Evolutionary conservation across 305 asterid genomes (phyloP).

Genomic region (Rubia occidens): DNA sequence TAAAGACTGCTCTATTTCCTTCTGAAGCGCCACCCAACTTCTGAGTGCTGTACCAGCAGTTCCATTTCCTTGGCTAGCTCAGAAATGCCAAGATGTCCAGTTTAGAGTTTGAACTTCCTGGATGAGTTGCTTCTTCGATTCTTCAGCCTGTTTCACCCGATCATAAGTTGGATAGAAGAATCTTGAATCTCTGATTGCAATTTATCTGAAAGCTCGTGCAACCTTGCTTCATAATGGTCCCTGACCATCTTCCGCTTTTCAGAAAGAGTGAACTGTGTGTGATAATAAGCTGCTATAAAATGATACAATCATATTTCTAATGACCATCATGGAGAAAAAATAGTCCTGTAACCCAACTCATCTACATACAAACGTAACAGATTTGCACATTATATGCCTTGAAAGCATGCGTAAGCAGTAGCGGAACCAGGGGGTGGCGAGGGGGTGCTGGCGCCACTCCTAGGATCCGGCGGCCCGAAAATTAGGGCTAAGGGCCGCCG

Average conservation of each 20-base stretch:
- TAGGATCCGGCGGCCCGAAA: too few relatives aligned
- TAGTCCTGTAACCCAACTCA: too few relatives aligned
- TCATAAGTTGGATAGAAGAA: slow-evolving; percentile 31
- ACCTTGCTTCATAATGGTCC: slow-evolving; percentile 39
- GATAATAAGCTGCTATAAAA: too few relatives aligned
- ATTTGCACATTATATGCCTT: too few relatives aligned
- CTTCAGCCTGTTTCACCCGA: slow-evolving; percentile 41
- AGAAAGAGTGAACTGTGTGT: slow-evolving; percentile 19
- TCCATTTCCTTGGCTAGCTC: slow-evolving; percentile 45
- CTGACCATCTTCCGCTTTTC: slow-evolving; percentile 38
- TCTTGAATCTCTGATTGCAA: slow-evolving; percentile 48
- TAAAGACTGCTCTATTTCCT: slow-evolving; percentile 38
- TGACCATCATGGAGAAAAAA: too few relatives aligned
- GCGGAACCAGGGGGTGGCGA: too few relatives aligned
- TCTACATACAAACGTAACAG: too few relatives aligned
- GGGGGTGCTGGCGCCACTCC: too few relatives aligned
- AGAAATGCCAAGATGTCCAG: slow-evolving; percentile 34
- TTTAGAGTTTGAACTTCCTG: slow-evolving; percentile 45
- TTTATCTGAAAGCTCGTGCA: slow-evolving; percentile 40
- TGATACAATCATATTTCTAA: too few relatives aligned
- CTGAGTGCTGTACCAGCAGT: slow-evolving; percentile 35
- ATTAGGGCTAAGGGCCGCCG: too few relatives aligned
- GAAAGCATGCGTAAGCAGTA: too few relatives aligned
- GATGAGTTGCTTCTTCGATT: slow-evolving; percentile 30
- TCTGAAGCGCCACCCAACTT: slow-evolving; percentile 28